phyloP scores from a whole-genome alignment of 345 rosid species.

The Mangifera indica region DNA sequence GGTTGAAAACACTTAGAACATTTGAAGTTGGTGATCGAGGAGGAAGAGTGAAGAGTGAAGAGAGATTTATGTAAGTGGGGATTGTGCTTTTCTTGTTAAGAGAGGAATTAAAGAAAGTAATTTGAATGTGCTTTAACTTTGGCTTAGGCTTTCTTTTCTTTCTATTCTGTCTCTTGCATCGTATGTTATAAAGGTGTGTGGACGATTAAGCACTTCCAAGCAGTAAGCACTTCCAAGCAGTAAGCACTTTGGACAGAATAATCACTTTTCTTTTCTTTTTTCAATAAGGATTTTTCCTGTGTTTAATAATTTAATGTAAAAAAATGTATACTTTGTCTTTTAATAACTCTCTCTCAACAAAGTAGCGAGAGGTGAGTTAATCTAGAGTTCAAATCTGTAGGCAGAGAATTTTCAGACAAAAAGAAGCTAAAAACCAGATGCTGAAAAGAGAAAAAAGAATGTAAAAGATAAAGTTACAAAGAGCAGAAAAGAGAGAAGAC shows the following conservation, averaged over 20 bases:
- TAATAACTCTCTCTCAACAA: not conserved
- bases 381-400: not conserved
- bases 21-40: constrained; percentile 13
- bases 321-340: too few species aligned
- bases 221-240: constrained; percentile 31
- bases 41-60: constrained; percentile 3
- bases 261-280: constrained; percentile 31
- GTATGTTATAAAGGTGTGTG: constrained; percentile 28
- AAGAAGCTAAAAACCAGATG: constrained; percentile 21
- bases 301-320: too few species aligned
- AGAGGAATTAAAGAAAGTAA: constrained; percentile 49
- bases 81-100: constrained; percentile 64
- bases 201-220: constrained; percentile 32
- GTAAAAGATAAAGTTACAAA: constrained; percentile 27
- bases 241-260: constrained; percentile 38
- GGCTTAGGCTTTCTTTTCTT: constrained; percentile 13
- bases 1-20: not conserved
- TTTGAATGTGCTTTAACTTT: constrained; percentile 53
- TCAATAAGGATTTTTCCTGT: not conserved
- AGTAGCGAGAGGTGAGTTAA: not conserved
- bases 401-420: not conserved
- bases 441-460: constrained; percentile 20
- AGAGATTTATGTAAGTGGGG: constrained; percentile 22
- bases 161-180: constrained; percentile 10
- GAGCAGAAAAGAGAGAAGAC: constrained; percentile 32